Percentiles rank a stretch among this genome's conserved stretches.
phyloP scores from a whole-genome alignment of 192 early-diverging fungal genomes.

The Gamsiella multidivaricata region DNA sequence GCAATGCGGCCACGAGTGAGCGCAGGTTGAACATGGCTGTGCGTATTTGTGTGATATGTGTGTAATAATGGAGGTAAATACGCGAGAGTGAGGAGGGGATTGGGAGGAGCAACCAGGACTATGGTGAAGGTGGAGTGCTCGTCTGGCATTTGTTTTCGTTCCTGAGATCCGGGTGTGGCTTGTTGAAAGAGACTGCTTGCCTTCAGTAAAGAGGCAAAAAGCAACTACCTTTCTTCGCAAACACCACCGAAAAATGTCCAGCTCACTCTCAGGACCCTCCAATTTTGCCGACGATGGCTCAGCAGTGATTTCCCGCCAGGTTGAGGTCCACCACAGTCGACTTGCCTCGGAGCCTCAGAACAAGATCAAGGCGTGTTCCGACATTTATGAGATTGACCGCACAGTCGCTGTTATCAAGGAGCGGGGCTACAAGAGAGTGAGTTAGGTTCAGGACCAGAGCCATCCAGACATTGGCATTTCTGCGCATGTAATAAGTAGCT shows the following conservation, averaged over 20 bases:
- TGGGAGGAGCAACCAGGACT: not conserved
- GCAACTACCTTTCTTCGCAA: not conserved
- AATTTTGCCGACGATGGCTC: constrained; percentile 77
- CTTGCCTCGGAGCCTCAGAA: constrained; percentile 33
- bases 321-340: constrained; percentile 50
- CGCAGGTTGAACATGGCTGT: constrained; percentile 45
- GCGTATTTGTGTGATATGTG: not conserved
- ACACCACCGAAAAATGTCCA: constrained; percentile 20
- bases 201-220: not conserved
- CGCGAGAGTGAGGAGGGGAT: not conserved
- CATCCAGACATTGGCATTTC: no score
- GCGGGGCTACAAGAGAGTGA: constrained; percentile 58
- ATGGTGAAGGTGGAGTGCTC: not conserved
- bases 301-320: constrained; percentile 66
- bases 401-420: constrained; percentile 63
- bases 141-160: constrained; percentile 5
- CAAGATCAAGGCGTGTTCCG: constrained; percentile 51
- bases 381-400: constrained; percentile 73
- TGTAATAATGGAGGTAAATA: not conserved
- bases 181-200: constrained; percentile 9
- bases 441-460: no score
- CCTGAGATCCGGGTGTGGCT: constrained; percentile 16
- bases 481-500: no score
- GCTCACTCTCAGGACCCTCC: constrained; percentile 63
- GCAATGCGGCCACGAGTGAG: constrained; percentile 51